Percentiles rank a stretch among this genome's conserved stretches.
Conservation (phyloP, 1,284 basidiomycete genomes). For the Sporisorium graminicola region DNA sequence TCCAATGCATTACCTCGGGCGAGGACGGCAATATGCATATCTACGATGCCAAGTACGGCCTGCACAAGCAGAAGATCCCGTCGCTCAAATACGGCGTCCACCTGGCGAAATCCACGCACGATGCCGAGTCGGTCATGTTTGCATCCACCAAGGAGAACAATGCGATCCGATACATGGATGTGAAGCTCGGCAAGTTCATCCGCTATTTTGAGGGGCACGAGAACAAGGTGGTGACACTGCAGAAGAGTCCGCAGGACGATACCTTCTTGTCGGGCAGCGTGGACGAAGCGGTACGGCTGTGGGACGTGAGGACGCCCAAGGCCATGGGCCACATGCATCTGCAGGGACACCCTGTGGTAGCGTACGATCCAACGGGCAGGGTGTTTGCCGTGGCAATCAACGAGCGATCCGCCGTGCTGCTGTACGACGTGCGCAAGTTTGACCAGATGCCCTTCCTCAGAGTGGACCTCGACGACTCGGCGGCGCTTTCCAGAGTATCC, state of each 20-base stretch:
- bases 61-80: slow-evolving; percentile 81
- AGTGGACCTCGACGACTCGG: slow-evolving; percentile 77
- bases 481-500: slow-evolving; percentile 56
- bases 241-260: slow-evolving; percentile 92
- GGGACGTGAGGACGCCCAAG: slow-evolving; percentile 86
- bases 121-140: slow-evolving; percentile 84
- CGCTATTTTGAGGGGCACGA: slow-evolving; percentile 96
- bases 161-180: slow-evolving; percentile 90
- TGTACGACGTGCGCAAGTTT: slow-evolving; percentile 86
- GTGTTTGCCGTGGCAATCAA: slow-evolving; percentile 95
- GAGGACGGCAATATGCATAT: slow-evolving; percentile 93
- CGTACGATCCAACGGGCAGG: slow-evolving; percentile 88
- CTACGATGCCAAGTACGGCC: slow-evolving; percentile 89
- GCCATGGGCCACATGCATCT: slow-evolving; percentile 76
- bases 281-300: slow-evolving; percentile 94
- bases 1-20: slow-evolving; percentile 85
- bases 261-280: slow-evolving; percentile 93
- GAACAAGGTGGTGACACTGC: slow-evolving; percentile 83
- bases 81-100: slow-evolving; percentile 98
- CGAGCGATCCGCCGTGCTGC: slow-evolving; percentile 58
- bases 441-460: slow-evolving; percentile 89
- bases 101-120: slow-evolving; percentile 93
- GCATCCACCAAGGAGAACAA: slow-evolving; percentile 95
- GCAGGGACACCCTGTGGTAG: slow-evolving; percentile 81
- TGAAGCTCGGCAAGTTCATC: slow-evolving; percentile 95